These are phyloP conservation scores for Nigrograna mackinnonii DNA, from an alignment of 2,329 filamentous ascomycete genomes.

Conservation along the genomic window DNA sequence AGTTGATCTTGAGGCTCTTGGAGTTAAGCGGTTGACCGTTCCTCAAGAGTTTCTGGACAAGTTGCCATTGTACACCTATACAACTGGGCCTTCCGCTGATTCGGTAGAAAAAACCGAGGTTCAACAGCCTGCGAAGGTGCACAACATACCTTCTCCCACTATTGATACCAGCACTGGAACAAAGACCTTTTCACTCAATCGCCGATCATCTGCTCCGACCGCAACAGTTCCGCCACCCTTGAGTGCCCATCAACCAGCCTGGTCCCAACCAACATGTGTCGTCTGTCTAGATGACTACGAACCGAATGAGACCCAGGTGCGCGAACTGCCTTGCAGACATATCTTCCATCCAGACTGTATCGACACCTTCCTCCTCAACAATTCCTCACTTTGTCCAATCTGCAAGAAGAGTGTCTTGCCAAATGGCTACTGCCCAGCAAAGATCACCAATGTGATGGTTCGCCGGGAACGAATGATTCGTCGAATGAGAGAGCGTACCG, in stretches of 20 bases:
- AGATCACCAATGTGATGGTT: conserved; percentile 78
- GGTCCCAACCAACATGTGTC: conserved; percentile 81
- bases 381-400: conserved; percentile 85
- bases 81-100: conserved; percentile 12
- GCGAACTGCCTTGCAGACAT: conserved; percentile 86
- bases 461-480: conserved; percentile 74
- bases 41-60: conserved; percentile 71
- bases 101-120: conserved; percentile 20
- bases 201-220: conserved; percentile 24
- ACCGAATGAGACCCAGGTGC: conserved; percentile 70
- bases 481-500: conserved; percentile 57
- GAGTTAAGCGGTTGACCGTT: conserved; percentile 80
- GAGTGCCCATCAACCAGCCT: conserved; percentile 21
- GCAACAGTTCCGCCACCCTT: conserved; percentile 9
- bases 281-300: conserved; percentile 87
- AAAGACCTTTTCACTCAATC: conserved; percentile 11
- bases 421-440: conserved; percentile 27
- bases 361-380: conserved; percentile 76
- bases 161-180: conserved; percentile 4
- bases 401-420: conserved; percentile 87
- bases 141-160: conserved; percentile 7
- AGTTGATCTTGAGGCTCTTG: conserved; percentile 82
- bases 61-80: conserved; percentile 81
- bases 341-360: conserved; percentile 95
- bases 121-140: conserved; percentile 11